Base-by-base conservation (phyloP, 2,329 filamentous ascomycete species). In the Hirsutella rhossiliensis region DNA sequence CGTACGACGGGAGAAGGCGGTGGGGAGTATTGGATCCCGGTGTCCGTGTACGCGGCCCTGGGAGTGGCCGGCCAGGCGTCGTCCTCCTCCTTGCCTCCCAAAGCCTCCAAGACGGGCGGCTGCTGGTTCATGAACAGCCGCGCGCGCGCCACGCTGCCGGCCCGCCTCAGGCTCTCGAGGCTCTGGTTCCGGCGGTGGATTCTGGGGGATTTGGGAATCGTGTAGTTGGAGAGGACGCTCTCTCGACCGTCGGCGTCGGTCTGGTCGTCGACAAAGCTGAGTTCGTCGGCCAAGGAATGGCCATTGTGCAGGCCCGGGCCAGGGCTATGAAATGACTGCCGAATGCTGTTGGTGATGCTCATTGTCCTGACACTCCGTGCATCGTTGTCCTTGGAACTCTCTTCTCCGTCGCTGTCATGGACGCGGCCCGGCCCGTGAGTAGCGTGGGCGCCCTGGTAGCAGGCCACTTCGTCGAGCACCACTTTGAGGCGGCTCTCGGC, bases 281-380 rank as follows among this genome's bases (percentile, higher is more conserved):
- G 73, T 64, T 98, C 92, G 54, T 97, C 89, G 1, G 92, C 92
- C 36, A 98, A 71, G 49, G 84, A 94, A 47, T 87, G 64, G 2
- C 83, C 84, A 53, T 78, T 80, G 4, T 67, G 56, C 18, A 67
- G 8, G 4, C 15, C 29, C 3, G 20, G 20, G 12, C 36, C 64
- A 11, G 67, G 61, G 4, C 72, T 71, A 49, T 72, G 80, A 48
- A 84, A 68, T 2, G 88, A 94, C 57, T 82, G 86, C 28, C 87
- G 79, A 48, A 87, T 74, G 59, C 81, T 71, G 72, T 82, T 73
- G 61, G 83, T 71, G 68, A 83, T 73, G 59, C 84, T 87, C 69
- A 81, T 82, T 0, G 84, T 86, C 28, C 65, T 57, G 19, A 89
- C 68, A 58, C 87, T 94, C 6, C 72, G 78, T 6, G 74, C 76